phyloP scores from a whole-genome alignment of 2,329 filamentous ascomycete genomes.

The Neonectria faginata region DNA sequence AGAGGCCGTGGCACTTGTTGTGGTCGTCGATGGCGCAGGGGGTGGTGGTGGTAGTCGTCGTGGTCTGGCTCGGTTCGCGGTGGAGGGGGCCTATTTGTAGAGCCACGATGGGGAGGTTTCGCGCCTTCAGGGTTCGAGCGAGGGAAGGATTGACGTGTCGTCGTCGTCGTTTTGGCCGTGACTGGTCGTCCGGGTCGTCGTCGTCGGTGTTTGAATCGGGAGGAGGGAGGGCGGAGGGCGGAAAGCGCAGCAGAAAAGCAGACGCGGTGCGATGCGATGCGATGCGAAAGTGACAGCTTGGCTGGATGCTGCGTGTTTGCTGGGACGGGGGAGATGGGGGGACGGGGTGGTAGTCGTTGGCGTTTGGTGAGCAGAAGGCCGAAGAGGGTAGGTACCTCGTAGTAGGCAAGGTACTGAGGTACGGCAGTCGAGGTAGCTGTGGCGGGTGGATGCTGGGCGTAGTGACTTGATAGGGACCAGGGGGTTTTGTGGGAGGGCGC shows the following conservation, averaged over 20 bases:
- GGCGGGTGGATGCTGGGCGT: slow-evolving; percentile 5
- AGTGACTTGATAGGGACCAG: slow-evolving; percentile 4
- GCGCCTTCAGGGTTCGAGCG: slow-evolving; percentile 33
- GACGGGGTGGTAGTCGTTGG: slow-evolving; percentile 35
- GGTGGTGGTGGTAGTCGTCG: slow-evolving; percentile 8
- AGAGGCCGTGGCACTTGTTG: slow-evolving; percentile 23
- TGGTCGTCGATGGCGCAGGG: slow-evolving; percentile 17
- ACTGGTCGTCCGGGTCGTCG: slow-evolving; percentile 21
- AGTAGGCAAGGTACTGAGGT: not conserved
- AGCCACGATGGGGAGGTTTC: slow-evolving; percentile 19
- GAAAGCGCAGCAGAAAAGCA: slow-evolving; percentile 20
- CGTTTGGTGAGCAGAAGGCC: slow-evolving; percentile 2
- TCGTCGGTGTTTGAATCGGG: slow-evolving; percentile 25
- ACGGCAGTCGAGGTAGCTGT: not conserved
- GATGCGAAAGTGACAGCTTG: slow-evolving; percentile 46
- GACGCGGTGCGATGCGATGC: slow-evolving; percentile 34
- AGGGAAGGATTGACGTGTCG: slow-evolving; percentile 31
- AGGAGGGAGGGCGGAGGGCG: slow-evolving; percentile 2
- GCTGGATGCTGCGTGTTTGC: slow-evolving; percentile 34
- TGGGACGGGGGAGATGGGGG: slow-evolving; percentile 36
- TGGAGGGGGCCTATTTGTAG: slow-evolving; percentile 14
- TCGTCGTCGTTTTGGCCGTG: slow-evolving; percentile 22
- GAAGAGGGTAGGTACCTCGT: slow-evolving; percentile 4
- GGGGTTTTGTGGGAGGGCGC: slow-evolving; percentile 1
- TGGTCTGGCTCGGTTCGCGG: slow-evolving; percentile 10